A percentile compares a stretch with the other conserved stretches of the same genome.
These are phyloP conservation scores for Alternaria ethzedia DNA, from an alignment of 2,329 filamentous ascomycete genomes.

Conservation along the genomic window DNA sequence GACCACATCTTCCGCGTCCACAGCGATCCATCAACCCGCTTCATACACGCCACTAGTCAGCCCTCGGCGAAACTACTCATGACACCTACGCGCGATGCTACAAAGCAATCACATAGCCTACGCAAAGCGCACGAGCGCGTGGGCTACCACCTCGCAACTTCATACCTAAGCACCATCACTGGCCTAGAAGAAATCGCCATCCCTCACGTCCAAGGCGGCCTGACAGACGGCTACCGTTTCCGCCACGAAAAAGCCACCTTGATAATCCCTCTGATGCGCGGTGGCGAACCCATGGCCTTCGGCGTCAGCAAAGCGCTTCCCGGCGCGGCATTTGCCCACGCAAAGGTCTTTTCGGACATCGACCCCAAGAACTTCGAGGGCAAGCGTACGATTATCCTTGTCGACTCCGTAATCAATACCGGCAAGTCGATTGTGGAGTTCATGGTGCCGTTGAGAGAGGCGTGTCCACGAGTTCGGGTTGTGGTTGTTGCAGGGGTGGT, in stretches of 20 bases:
- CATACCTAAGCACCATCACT: conserved; percentile 56
- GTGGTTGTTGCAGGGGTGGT: conserved; percentile 64
- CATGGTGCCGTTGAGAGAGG: conserved; percentile 30
- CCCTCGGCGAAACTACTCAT: conserved; percentile 58
- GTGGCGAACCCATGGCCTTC: conserved; percentile 66
- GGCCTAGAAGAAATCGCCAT: conserved; percentile 60
- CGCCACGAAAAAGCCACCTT: conserved; percentile 56
- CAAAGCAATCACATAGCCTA: conserved; percentile 54
- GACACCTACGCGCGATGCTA: conserved; percentile 61
- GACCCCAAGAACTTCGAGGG: conserved; percentile 49
- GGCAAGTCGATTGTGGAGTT: conserved; percentile 60
- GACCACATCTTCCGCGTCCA: conserved; percentile 6
- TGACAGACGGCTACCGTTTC: conserved; percentile 32
- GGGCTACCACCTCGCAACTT: conserved; percentile 62
- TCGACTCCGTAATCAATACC: conserved; percentile 68
- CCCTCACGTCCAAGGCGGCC: conserved; percentile 42
- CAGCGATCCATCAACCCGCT: conserved; percentile 23
- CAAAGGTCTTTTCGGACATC: conserved; percentile 52
- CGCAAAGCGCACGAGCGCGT: conserved; percentile 57
- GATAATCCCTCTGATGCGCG: conserved; percentile 68
- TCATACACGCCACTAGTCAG: conserved; percentile 54
- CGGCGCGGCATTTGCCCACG: conserved; percentile 60
- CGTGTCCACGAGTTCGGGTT: conserved; percentile 52
- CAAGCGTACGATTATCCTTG: conserved; percentile 56
- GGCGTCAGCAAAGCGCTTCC: conserved; percentile 63